Conservation (phyloP, 345 rosid genomes). For the Gossypium turneri region DNA sequence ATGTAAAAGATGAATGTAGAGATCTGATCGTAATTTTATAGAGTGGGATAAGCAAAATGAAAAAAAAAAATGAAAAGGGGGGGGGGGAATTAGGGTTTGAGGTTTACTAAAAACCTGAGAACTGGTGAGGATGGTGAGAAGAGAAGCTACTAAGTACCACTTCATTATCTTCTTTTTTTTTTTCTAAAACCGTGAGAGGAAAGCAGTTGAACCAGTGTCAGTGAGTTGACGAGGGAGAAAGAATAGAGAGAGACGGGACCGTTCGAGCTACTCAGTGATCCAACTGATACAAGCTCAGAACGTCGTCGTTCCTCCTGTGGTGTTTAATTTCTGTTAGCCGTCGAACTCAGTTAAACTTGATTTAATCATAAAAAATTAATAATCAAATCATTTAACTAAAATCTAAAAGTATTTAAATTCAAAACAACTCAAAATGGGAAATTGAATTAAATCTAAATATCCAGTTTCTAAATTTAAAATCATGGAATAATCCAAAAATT, state of each 20-base stretch:
- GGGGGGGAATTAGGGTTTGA: not conserved
- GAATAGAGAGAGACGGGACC: not conserved
- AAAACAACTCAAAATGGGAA: too few species aligned
- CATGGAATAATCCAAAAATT: too few species aligned
- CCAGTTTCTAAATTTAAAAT: too few species aligned
- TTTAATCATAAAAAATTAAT: too few species aligned
- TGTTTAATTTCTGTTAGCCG: not conserved
- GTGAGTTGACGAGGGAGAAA: not conserved
- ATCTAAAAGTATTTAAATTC: too few species aligned
- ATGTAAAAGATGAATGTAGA: not conserved
- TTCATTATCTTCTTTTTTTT: constrained; percentile 31
- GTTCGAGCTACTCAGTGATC: not conserved
- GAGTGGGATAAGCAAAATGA: not conserved
- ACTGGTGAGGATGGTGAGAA: constrained; percentile 62
- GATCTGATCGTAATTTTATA: not conserved
- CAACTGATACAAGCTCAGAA: not conserved
- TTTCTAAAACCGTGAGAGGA: not conserved
- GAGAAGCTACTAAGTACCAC: constrained; percentile 49
- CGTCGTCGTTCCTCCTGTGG: not conserved
- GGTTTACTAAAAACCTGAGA: constrained; percentile 35
- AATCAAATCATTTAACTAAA: too few species aligned
- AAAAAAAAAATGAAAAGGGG: not conserved
- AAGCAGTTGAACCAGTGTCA: constrained; percentile 2
- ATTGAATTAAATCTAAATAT: too few species aligned
- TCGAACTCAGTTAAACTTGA: too few species aligned